These are phyloP conservation scores for Fusarium palustre DNA, from an alignment of 2,329 filamentous ascomycete genomes.

Conservation along the genomic window DNA sequence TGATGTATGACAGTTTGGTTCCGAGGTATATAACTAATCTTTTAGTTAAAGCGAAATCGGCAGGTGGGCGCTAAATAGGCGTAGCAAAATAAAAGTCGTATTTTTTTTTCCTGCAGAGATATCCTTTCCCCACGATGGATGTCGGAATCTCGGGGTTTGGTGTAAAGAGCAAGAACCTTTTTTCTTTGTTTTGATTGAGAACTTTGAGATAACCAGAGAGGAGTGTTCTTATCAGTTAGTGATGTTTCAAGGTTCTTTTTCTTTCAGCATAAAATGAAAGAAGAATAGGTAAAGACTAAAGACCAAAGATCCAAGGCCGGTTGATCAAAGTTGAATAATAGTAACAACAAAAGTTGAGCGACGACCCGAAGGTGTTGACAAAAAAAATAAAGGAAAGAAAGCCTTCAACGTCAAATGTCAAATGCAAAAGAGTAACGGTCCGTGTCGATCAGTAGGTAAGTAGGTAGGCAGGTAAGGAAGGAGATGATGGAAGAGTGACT, in stretches of 20 bases:
- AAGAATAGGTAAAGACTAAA: neutral
- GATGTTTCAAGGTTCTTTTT: neutral
- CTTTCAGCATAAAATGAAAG: neutral
- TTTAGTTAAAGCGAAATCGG: constrained; percentile 26
- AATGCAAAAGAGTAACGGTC: constrained; percentile 22
- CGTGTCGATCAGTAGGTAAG: constrained; percentile 37
- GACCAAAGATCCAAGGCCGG: neutral
- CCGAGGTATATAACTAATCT: neutral
- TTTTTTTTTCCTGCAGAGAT: neutral
- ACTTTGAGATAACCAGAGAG: neutral
- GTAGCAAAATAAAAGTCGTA: constrained; percentile 1
- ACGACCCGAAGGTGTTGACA: constrained; percentile 40
- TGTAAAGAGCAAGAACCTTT: neutral
- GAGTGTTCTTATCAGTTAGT: neutral
- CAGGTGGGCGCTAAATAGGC: constrained; percentile 19
- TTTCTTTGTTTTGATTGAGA: neutral
- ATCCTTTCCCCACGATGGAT: constrained; percentile 10
- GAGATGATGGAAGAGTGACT: neutral
- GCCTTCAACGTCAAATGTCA: constrained; percentile 14
- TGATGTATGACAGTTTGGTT: neutral
- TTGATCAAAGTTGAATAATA: neutral
- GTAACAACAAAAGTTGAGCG: constrained; percentile 11
- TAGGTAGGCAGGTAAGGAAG: too few species aligned
- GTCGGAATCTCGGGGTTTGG: constrained; percentile 13
- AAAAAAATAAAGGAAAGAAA: neutral